These are phyloP conservation scores for Omphalotus olearius DNA, from an alignment of 1,284 basidiomycete genomes.

Conservation along the genomic window DNA sequence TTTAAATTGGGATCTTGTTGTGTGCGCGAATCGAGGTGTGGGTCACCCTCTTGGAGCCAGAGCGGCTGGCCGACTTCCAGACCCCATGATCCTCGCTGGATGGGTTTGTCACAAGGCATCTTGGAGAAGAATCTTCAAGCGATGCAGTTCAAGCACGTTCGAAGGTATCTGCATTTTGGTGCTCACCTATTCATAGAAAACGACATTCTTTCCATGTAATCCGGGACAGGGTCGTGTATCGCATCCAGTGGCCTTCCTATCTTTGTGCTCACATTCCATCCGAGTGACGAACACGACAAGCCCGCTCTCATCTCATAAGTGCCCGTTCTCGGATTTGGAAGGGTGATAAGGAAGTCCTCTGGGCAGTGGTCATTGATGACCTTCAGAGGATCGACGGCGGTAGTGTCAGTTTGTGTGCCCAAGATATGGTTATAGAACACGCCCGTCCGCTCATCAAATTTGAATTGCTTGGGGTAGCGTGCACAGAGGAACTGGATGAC, in stretches of 20 bases:
- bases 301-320: constrained; percentile 39
- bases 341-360: constrained; percentile 43
- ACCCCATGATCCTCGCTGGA: constrained; percentile 48
- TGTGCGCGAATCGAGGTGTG: constrained; percentile 28
- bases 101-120: constrained; percentile 40
- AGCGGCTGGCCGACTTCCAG: constrained; percentile 44
- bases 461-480: constrained; percentile 43
- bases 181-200: constrained; percentile 45
- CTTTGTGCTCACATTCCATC: constrained; percentile 43
- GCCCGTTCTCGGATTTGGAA: constrained; percentile 35
- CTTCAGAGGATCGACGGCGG: constrained; percentile 29
- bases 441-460: constrained; percentile 27
- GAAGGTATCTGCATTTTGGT: background rate
- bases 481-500: constrained; percentile 43
- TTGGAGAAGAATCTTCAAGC: constrained; percentile 40
- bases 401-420: constrained; percentile 25
- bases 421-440: constrained; percentile 41
- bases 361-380: constrained; percentile 46
- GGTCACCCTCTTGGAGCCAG: constrained; percentile 34
- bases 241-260: constrained; percentile 41
- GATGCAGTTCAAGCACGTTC: background rate
- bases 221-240: constrained; percentile 43
- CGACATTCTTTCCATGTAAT: constrained; percentile 43
- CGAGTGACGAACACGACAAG: constrained; percentile 40
- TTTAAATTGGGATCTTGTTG: constrained; percentile 31